Evolutionary conservation across 192 early-diverging fungal genomes (phyloP).

Genomic region (Piromyces finnis): DNA sequence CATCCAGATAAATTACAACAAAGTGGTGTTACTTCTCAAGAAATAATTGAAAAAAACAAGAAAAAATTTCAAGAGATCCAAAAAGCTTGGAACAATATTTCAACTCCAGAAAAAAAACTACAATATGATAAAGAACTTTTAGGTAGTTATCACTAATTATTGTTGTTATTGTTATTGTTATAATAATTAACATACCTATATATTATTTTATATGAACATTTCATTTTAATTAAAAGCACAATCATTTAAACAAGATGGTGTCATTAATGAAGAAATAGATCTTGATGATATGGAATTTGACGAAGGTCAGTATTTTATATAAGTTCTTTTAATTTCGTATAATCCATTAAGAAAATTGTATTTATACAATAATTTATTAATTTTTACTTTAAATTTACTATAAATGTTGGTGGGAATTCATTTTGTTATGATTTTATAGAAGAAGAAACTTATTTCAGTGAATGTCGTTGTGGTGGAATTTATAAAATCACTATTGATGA

Average conservation of each 20-base stretch:
- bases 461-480: background rate
- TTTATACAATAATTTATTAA: too few species aligned
- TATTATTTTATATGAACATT: too few species aligned
- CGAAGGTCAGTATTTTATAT: background rate
- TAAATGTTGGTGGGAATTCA: too few species aligned
- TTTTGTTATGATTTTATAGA: too few species aligned
- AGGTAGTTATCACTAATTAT: background rate
- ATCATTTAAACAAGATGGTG: background rate
- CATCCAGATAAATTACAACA: background rate
- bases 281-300: background rate
- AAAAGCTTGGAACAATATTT: background rate
- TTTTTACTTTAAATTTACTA: too few species aligned
- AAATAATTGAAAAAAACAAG: background rate
- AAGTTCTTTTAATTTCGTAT: too few species aligned
- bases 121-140: background rate
- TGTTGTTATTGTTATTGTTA: too few species aligned
- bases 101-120: background rate
- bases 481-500: background rate
- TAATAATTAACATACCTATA: too few species aligned
- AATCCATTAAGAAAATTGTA: too few species aligned
- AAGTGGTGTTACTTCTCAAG: background rate
- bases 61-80: background rate
- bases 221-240: background rate
- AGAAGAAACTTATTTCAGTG: background rate
- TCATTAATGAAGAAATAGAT: background rate